Evolutionary conservation across 495 filamentous ascomycete species (phyloP), one percentile per base, ranked within the genome.

Genomic region (Tuber aestivum): DNA sequence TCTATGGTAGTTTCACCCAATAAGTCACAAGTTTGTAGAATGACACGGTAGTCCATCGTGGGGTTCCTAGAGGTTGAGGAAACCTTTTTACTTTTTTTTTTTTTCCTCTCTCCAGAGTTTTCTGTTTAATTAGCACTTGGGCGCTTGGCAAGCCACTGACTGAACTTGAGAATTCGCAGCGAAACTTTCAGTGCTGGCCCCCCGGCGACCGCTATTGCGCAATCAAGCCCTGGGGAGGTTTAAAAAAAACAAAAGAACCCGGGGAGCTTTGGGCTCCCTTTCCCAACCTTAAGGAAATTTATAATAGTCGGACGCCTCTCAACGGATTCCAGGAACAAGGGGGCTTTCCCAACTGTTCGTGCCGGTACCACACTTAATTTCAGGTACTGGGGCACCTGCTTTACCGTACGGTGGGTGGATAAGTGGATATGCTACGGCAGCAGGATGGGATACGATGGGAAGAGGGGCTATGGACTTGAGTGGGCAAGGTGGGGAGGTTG

Each of bases 91-190:
- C 7, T 61, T 61, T 61, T n/a, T 1, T 50, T 50, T 21, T 50
- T 48, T 21, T 50, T 23, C 12, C 18, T 7, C 8, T 21, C 48
- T 56, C 27, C 50, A 14, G 10, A 61, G 10, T n/a, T 27, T 12
- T n/a, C 42, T 45, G 42, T 61, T 61, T 61, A 61, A 61, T 61
- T 61, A 61, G 50, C 50, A 61, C 50, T 61, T 61, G 50, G 50
- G 50, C 50, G 27, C 50, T 61, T 61, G 50, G 50, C 50, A 61
- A 61, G 50, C 50, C 50, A 61, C 50, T 27, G 50, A 61, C 50
- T 27, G 50, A 61, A 16, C 50, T 27, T 27, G 50, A 10, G 48
- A n/a, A n/a, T 50, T 50, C 48, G 20, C 16, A 27, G 50, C n/a
- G 50, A 61, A 27, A n/a, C n/a, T 61, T 61, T 27, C 50, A 61